Conservation (phyloP, 148 eudicot species). For the Silene latifolia region DNA sequence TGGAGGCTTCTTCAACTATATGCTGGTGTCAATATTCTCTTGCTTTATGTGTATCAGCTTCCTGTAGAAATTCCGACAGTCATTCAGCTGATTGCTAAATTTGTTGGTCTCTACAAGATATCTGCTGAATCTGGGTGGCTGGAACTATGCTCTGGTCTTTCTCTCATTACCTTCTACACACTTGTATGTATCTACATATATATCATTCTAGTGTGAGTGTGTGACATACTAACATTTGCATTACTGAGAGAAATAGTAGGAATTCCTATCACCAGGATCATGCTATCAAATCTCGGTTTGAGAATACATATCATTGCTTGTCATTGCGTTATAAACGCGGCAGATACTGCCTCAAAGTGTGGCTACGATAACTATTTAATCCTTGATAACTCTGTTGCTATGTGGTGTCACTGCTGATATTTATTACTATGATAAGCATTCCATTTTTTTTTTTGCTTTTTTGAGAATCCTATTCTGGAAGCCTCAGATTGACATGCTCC, state of each 20-base stretch:
- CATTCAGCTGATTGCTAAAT: conserved; percentile 40
- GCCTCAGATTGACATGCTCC: not conserved
- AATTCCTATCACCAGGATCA: not conserved
- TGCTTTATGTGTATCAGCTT: conserved; percentile 85
- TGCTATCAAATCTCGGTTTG: not conserved
- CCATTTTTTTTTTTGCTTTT: not conserved
- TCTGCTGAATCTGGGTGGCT: conserved; percentile 67
- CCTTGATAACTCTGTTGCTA: too few species aligned
- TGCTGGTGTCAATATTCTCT: conserved; percentile 58
- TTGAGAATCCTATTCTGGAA: not conserved
- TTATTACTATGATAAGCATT: not conserved
- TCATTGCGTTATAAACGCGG: not conserved
- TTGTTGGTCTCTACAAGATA: conserved; percentile 74
- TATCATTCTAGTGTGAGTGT: conserved; percentile 3
- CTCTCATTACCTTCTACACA: conserved; percentile 65
- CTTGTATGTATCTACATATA: conserved; percentile 46
- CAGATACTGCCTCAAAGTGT: not conserved
- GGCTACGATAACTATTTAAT: not conserved
- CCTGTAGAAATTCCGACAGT: conserved; percentile 49
- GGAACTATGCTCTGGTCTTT: conserved; percentile 63
- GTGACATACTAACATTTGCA: not conserved
- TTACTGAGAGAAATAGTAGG: not conserved
- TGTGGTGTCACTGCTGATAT: not conserved
- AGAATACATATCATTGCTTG: not conserved
- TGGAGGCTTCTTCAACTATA: conserved; percentile 88